Conservation (phyloP, 345 rosid species). For the Arabis hirsuta region DNA sequence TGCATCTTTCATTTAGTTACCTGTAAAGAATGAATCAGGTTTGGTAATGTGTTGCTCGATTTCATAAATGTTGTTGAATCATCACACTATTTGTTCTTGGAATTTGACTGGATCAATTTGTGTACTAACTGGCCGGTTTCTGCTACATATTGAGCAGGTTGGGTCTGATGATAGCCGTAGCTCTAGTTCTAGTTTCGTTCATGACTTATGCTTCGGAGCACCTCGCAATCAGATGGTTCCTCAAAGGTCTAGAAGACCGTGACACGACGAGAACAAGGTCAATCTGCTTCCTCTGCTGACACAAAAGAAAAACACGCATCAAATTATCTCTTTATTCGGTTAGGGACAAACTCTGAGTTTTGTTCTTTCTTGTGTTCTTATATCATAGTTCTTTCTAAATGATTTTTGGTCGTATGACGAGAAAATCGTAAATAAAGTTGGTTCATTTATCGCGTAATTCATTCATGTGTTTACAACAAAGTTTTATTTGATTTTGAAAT, state of each 20-base stretch:
- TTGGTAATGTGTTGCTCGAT: constrained; percentile 7
- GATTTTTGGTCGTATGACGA: not conserved
- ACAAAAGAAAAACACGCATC: not conserved
- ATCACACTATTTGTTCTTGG: not conserved
- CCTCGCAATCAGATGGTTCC: constrained; percentile 67
- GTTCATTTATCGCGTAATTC: not conserved
- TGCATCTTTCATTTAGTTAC: not conserved
- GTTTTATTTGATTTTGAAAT: constrained; percentile 6
- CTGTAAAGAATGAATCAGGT: not conserved
- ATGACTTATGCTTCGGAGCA: constrained; percentile 93
- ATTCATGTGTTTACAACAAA: constrained; percentile 17
- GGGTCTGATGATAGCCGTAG: constrained; percentile 85
- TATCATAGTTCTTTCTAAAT: not conserved
- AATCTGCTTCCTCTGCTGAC: constrained; percentile 56
- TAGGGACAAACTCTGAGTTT: constrained; percentile 15
- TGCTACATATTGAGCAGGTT: constrained; percentile 54
- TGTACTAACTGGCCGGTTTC: constrained; percentile 12
- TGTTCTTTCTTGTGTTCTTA: constrained; percentile 10
- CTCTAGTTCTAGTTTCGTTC: constrained; percentile 75
- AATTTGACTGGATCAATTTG: not conserved
- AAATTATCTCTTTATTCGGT: constrained; percentile 15
- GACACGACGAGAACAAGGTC: constrained; percentile 56
- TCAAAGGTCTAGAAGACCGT: constrained; percentile 71
- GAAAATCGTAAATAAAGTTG: constrained; percentile 3
- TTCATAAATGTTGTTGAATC: not conserved